Evolutionary conservation across 257 asterid genomes (phyloP), one percentile per base, ranked within the genome.

Genomic region (Solanum sejunctum): DNA sequence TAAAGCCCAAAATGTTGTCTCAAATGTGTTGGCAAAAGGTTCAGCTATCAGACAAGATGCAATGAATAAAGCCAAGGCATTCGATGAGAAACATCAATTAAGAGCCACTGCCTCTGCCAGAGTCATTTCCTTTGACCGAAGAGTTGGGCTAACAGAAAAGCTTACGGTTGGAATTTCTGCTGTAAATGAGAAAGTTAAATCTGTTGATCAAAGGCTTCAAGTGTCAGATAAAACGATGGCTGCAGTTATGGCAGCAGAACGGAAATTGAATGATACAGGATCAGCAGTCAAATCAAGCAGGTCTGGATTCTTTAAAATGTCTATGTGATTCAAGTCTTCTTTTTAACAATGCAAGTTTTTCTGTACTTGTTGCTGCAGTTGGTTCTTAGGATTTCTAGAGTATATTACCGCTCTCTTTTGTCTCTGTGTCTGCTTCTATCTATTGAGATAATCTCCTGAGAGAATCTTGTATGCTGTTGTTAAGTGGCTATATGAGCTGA

Each of bases 281-380:
- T 91, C 99, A 80, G 99, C 98, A 85, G 98, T 96, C 90, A 96
- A 95, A 89, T 92, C 99, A 81, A 96, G 99, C 98, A 96, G 98
- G 98, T 94, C 66, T 84, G 89, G 56, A 58, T 73, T 66, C 70
- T 67, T 51, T 26, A 77, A 77, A 77, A 51, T 77, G 82, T 77
- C 12, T 77, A 49, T 1, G 82, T 77, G 82, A 77, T 51, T 77
- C 63, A 51, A 51, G 43, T 51, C 82, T 26, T 16, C 13, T 77
- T 23, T 77, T 51, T 51, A 26, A 23, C 43, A 51, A 26, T 51
- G 47, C 82, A 75, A 28, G 6, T 36, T 51, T 51, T 77, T 51
- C 47, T 77, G 47, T 51, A 51, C 47, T 51, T 51, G 63, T 77
- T 77, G 82, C 82, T 16, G 8, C 82, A 23, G 47, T 52, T 77